Evolutionary conservation across 208 protist species (phyloP).

Genomic region (Phytomonas serpens): DNA sequence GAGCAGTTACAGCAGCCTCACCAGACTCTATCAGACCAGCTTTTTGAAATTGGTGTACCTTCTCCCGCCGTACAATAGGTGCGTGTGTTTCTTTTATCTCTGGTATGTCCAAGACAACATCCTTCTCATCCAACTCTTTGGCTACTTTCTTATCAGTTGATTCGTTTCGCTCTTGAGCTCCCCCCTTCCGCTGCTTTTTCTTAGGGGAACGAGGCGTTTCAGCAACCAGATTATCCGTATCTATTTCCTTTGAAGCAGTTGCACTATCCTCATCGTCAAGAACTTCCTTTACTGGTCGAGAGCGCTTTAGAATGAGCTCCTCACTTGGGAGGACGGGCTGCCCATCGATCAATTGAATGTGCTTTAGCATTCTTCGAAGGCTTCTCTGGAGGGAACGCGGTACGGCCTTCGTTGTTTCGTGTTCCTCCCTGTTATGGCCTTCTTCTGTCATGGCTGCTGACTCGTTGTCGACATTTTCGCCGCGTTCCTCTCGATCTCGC

Average conservation of each 20-base stretch:
- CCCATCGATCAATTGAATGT: constrained; percentile 37
- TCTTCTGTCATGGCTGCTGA: not conserved
- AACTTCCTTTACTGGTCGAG: constrained; percentile 13
- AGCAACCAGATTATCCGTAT: not conserved
- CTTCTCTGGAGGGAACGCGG: constrained; percentile 24
- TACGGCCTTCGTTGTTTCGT: not conserved
- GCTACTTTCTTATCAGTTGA: not conserved
- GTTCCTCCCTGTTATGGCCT: not conserved
- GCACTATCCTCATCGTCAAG: not conserved
- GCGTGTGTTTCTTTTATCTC: constrained; percentile 20
- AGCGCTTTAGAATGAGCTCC: not conserved
- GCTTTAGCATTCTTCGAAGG: constrained; percentile 21
- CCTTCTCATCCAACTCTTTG: constrained; percentile 30
- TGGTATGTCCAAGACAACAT: constrained; percentile 49
- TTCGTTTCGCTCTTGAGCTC: not conserved
- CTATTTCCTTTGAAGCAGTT: not conserved
- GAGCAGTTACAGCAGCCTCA: constrained; percentile 26
- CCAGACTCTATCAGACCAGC: constrained; percentile 14
- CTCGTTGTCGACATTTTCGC: not conserved
- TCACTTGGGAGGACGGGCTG: constrained; percentile 21
- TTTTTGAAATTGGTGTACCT: constrained; percentile 18
- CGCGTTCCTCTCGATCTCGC: constrained; percentile 16
- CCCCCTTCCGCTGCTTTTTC: not conserved
- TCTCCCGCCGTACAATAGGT: constrained; percentile 59
- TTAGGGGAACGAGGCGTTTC: not conserved